These are phyloP conservation scores for Vararia minispora DNA, from an alignment of 768 basidiomycete species.

Conservation along the genomic window DNA sequence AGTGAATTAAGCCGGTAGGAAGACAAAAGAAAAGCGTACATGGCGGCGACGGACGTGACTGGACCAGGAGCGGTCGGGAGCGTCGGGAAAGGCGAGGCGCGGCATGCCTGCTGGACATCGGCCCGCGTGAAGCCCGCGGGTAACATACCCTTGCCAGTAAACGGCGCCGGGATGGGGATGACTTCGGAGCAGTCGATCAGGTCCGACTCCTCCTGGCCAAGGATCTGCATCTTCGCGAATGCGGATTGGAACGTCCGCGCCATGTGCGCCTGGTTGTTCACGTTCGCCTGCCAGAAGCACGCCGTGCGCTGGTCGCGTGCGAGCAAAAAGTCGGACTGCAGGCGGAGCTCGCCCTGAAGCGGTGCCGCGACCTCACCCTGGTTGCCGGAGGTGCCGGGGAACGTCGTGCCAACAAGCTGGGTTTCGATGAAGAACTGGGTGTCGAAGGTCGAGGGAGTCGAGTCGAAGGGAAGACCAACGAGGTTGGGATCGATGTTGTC, in stretches of 20 bases:
- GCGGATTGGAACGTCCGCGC: slow-evolving; percentile 24
- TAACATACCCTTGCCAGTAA: slow-evolving; percentile 20
- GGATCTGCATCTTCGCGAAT: slow-evolving; percentile 31
- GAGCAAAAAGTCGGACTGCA: slow-evolving; percentile 29
- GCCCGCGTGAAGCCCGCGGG: slow-evolving; percentile 28
- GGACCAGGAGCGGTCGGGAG: too few relatives aligned
- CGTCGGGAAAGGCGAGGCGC: too few relatives aligned
- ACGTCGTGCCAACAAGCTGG: slow-evolving; percentile 19
- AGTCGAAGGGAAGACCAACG: slow-evolving; percentile 20
- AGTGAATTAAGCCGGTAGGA: too few relatives aligned
- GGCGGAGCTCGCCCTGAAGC: slow-evolving; percentile 30
- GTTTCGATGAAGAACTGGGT: slow-evolving; percentile 22
- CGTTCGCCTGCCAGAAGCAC: slow-evolving; percentile 36
- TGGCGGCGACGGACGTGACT: too few relatives aligned
- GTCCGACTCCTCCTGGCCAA: slow-evolving; percentile 27
- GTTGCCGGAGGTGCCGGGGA: slow-evolving; percentile 24
- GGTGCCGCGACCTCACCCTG: slow-evolving; percentile 29
- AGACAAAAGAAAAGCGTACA: too few relatives aligned
- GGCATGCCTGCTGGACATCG: slow-evolving; percentile 17
- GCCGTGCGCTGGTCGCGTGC: slow-evolving; percentile 31
- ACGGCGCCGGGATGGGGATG: slow-evolving; percentile 25
- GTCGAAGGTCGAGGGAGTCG: slow-evolving; percentile 19
- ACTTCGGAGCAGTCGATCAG: slow-evolving; percentile 36
- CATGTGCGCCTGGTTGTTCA: slow-evolving; percentile 17
- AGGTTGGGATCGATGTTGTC: slow-evolving; percentile 19